Base-by-base conservation (phyloP, 2,329 filamentous ascomycete genomes). In the Juglanconis juglandina region DNA sequence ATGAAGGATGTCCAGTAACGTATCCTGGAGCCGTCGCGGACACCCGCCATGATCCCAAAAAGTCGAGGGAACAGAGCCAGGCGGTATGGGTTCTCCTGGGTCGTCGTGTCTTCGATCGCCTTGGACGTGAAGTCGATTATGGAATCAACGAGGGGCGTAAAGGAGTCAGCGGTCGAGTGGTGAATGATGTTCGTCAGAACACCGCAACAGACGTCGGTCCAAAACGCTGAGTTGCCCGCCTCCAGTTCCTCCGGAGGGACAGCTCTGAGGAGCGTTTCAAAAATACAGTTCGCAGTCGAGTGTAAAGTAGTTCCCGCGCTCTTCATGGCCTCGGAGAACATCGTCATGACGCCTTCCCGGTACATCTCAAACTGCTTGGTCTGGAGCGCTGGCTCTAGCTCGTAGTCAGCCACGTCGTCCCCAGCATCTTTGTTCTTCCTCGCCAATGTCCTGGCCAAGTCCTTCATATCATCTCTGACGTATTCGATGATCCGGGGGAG, bases 321-420 rank as follows among this genome's bases (percentile, higher is more conserved):
- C 72, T 89, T 88, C 67, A 85, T 82, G 8, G 93, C 88, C 73
- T 98, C 94, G 4, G 92, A 87, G 69, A 97, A 91, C 80, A 98
- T 88, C 17, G 87, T 90, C 91, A 96, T 97, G 50, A 97, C 75
- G 58, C 94, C 95, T 70, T 96, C 87, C 64, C 89, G 88, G 71
- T 96, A 96, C 13, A 92, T 80, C 11, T 80, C 78, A 62, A 85
- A 84, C 63, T 87, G 82, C 46, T 81, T 81, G 11, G 81, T 79
- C n/a, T 79, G 81, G 37, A 74, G 75, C 56, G 79, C 61, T 8
- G 58, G 51, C 34, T 61, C 61, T 9, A 63, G 52, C 24, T 63
- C 58, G 35, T 53, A 55, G 3, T 49, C 61, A 10, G 61, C 47
- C 17, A 63, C 51, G 3, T 58, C 39, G 17, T 46, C 52, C 10